Evolutionary conservation across 2,329 filamentous ascomycete species (phyloP).

Genomic region (Penicillium corylophilum): DNA sequence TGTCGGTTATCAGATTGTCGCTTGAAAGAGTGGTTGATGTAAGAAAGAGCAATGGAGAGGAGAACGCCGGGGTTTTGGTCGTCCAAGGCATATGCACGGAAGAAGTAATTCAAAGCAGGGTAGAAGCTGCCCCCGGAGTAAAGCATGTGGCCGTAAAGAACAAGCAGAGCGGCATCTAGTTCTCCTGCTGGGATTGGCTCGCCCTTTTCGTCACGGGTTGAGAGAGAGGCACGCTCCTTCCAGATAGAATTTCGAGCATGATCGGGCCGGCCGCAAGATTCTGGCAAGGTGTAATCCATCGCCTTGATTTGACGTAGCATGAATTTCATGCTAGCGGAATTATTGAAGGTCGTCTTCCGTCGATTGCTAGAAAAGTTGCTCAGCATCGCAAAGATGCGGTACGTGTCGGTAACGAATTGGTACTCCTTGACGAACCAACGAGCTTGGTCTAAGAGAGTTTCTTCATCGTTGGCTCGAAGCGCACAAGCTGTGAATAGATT

Average conservation of each 20-base stretch:
- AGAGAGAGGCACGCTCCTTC: slow-evolving; percentile 43
- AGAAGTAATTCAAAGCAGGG: slow-evolving; percentile 83
- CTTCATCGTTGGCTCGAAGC: slow-evolving; percentile 72
- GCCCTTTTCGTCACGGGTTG: slow-evolving; percentile 38
- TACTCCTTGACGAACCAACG: slow-evolving; percentile 84
- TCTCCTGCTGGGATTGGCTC: slow-evolving; percentile 42
- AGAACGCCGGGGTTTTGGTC: slow-evolving; percentile 75
- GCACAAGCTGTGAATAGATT: slow-evolving; percentile 64
- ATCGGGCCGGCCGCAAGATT: slow-evolving; percentile 33
- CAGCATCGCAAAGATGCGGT: slow-evolving; percentile 77
- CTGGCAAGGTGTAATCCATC: slow-evolving; percentile 69
- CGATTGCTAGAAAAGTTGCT: slow-evolving; percentile 73
- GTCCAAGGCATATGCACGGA: slow-evolving; percentile 70
- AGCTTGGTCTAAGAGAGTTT: slow-evolving; percentile 70
- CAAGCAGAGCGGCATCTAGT: slow-evolving; percentile 77
- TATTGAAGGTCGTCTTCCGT: slow-evolving; percentile 62
- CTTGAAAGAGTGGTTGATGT: slow-evolving; percentile 86
- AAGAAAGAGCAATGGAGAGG: slow-evolving; percentile 77
- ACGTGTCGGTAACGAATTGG: slow-evolving; percentile 76
- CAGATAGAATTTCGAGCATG: slow-evolving; percentile 43
- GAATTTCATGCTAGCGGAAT: slow-evolving; percentile 83
- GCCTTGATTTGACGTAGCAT: slow-evolving; percentile 87
- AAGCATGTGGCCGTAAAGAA: slow-evolving; percentile 87
- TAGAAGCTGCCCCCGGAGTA: slow-evolving; percentile 80
- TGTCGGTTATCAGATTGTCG: slow-evolving; percentile 87